A percentile compares a stretch with the other conserved stretches of the same genome.
Conservation (phyloP, 2,329 filamentous ascomycete genomes). For the Talaromyces sp. region DNA sequence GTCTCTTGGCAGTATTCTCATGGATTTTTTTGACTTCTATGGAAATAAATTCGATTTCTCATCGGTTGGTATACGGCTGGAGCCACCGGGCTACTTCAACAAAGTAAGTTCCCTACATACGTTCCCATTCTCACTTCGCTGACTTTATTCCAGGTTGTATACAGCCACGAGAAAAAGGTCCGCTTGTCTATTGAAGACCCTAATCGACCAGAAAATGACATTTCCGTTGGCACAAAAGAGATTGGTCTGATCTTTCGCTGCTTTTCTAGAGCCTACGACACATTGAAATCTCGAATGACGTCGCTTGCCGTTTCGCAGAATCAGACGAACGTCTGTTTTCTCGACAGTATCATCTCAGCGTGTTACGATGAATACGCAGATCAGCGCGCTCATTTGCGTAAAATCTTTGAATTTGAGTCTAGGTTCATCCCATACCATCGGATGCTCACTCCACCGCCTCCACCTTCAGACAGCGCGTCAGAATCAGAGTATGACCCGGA, state of each 20-base stretch:
- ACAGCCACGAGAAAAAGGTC: conserved; percentile 29
- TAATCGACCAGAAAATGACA: conserved; percentile 80
- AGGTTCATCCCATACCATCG: conserved; percentile 33
- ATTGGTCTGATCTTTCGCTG: conserved; percentile 63
- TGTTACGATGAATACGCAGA: conserved; percentile 72
- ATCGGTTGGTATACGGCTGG: conserved; percentile 69
- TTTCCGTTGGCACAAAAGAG: conserved; percentile 78
- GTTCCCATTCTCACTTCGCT: background rate
- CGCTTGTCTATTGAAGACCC: conserved; percentile 89
- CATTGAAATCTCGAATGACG: conserved; percentile 58
- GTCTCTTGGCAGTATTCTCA: conserved; percentile 74
- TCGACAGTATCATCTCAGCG: conserved; percentile 69
- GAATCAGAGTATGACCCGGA: conserved; percentile 22
- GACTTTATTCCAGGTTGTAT: conserved; percentile 7
- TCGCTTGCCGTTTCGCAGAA: conserved; percentile 23
- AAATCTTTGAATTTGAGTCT: conserved; percentile 47
- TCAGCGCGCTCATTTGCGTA: conserved; percentile 63
- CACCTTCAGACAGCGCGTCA: conserved; percentile 26
- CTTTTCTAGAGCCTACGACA: conserved; percentile 64
- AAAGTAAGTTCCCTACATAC: conserved; percentile 57
- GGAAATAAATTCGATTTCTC: conserved; percentile 74
- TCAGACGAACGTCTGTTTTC: conserved; percentile 52
- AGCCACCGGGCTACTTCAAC: conserved; percentile 68
- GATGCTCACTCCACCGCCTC: conserved; percentile 22
- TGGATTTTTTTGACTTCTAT: conserved; percentile 87